Percentiles rank a stretch among this genome's conserved stretches.
These are phyloP conservation scores for Haplosporangium gracile DNA, from an alignment of 192 early-diverging fungal genomes.

Conservation along the genomic window DNA sequence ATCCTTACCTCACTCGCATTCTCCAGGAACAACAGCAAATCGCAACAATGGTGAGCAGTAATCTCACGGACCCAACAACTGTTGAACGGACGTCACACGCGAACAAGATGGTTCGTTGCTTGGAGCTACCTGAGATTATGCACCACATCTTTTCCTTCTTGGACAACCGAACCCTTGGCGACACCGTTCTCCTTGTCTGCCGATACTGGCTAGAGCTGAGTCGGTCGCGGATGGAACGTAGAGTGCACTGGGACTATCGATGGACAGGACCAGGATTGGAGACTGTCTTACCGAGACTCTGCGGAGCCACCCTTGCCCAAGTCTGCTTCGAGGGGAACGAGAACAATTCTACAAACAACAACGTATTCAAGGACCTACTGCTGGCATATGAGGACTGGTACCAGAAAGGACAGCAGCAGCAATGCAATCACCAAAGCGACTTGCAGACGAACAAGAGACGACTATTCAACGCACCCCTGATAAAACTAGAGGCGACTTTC, in stretches of 20 bases:
- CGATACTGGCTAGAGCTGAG: not conserved
- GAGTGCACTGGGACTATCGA: constrained; percentile 2
- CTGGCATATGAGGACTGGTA: not conserved
- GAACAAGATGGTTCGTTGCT: not conserved
- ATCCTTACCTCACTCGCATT: too few species aligned
- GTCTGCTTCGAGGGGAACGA: not conserved
- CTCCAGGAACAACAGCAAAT: not conserved
- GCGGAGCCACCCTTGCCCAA: not conserved
- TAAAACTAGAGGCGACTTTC: not conserved
- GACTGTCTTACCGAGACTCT: not conserved
- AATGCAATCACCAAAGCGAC: not conserved
- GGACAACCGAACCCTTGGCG: not conserved
- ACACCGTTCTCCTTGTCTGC: not conserved
- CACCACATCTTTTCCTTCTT: not conserved
- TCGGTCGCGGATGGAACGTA: not conserved
- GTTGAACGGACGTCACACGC: not conserved
- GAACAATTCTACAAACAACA: not conserved
- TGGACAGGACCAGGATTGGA: not conserved
- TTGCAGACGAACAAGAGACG: not conserved
- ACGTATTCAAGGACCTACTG: not conserved
- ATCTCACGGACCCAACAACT: not conserved
- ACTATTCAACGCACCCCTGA: not conserved
- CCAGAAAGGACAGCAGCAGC: not conserved
- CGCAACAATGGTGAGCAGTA: not conserved
- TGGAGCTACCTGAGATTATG: not conserved